Base-by-base conservation (phyloP, 2,329 filamentous ascomycete genomes). In the Cercospora sesami region DNA sequence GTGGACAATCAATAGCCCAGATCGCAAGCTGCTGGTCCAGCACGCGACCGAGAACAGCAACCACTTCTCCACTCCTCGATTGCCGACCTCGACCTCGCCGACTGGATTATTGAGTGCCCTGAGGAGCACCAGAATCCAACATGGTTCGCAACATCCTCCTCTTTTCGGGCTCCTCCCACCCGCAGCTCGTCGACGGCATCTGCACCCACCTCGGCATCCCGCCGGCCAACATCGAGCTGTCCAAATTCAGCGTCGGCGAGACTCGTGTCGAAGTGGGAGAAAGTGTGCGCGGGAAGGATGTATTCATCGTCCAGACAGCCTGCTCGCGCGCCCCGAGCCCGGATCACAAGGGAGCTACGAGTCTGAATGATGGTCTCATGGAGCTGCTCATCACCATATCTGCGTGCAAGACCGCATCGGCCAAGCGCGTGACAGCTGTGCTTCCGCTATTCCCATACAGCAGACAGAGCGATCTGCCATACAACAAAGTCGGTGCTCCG, bases 61-160 rank as follows among this genome's bases (percentile, higher is more conserved):
- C 48, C 48, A 30, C 12, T 55, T 28, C 21, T 28, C 48, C 23
- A 30, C 23, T 23, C 23, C 48, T n/a, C 14, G 23, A 55, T 8
- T 26, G 48, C 23, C 48, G 23, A 28, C 48, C 48, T 55, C 23
- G 48, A 55, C 48, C 26, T 26, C 23, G 48, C 23, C 23, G 48
- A 55, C 48, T 14, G 48, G 16, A 28, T 2, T 28, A n/a, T n/a
- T 8, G 45, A 21, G 45, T 51, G 21, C 10, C 45, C 21, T 9
- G 45, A 26, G 16, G 36, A 26, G 9, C 21, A 51, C 45, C 4
- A 26, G 4, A 23, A 26, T 7, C 39, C 60, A 60, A 78, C 61
- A 97, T 97, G 93, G 94, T 97, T 74, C 91, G 94, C 80, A 97
- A 97, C 80, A 93, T 99, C 73, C 92, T 97, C 77, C 87, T 99